A percentile compares a stretch with the other conserved stretches of the same genome.
These are phyloP conservation scores for Cyclaneusma minus DNA, from an alignment of 2,329 filamentous ascomycete genomes.

Conservation along the genomic window DNA sequence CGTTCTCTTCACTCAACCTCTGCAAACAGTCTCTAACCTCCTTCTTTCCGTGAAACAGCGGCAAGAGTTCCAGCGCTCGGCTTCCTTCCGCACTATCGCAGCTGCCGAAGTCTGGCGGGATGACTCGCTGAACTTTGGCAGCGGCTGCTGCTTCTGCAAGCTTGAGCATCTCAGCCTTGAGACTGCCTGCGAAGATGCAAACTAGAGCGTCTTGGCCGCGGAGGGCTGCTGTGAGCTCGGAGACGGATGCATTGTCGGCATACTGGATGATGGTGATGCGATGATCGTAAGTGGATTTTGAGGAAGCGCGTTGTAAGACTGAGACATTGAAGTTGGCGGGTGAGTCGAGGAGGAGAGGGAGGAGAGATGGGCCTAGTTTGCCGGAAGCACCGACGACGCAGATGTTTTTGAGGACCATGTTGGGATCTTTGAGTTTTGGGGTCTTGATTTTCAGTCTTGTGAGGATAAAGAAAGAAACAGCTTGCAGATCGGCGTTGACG, in stretches of 20 bases:
- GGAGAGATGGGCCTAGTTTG: constrained; percentile 12
- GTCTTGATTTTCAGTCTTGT: too few species aligned
- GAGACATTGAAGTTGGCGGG: constrained; percentile 14
- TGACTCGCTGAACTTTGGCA: constrained; percentile 21
- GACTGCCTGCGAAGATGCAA: constrained; percentile 13
- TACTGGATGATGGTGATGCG: constrained; percentile 9
- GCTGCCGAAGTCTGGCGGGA: constrained; percentile 26
- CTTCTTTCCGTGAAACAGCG: constrained; percentile 10
- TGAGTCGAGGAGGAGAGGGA: constrained; percentile 12
- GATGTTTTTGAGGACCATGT: constrained; percentile 21
- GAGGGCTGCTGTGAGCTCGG: constrained; percentile 17
- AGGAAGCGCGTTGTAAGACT: constrained; percentile 14
- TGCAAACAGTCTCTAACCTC: constrained; percentile 5
- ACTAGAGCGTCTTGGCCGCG: constrained; percentile 22
- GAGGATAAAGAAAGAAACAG: too few species aligned
- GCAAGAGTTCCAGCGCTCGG: constrained; percentile 21
- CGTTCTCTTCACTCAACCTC: constrained; percentile 9
- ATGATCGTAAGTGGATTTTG: constrained; percentile 6
- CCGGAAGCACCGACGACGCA: constrained; percentile 20
- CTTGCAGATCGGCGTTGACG: too few species aligned
- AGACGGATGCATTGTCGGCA: constrained; percentile 20
- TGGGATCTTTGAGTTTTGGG: constrained; percentile 7
- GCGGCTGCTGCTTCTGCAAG: constrained; percentile 22
- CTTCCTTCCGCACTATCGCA: constrained; percentile 21
- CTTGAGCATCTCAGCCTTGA: constrained; percentile 16